A percentile compares a stretch with the other conserved stretches of the same genome.
phyloP scores from a whole-genome alignment of 345 rosid genomes.

The Salix purpurea region DNA sequence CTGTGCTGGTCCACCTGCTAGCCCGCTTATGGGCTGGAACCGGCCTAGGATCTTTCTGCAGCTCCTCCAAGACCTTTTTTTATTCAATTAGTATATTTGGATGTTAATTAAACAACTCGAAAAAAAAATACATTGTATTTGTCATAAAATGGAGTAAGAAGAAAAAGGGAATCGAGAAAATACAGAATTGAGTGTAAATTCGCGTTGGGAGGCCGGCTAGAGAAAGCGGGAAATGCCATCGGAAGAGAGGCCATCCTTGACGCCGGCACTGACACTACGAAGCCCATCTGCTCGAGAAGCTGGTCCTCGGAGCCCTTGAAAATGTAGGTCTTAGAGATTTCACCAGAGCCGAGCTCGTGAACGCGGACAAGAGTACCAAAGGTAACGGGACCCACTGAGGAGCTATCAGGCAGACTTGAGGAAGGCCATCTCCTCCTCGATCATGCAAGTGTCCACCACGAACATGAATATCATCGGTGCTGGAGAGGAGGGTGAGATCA shows the following conservation, averaged over 20 bases:
- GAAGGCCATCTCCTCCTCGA: slow-evolving; percentile 79
- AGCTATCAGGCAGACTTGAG: slow-evolving; percentile 73
- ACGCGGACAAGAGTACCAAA: slow-evolving; percentile 73
- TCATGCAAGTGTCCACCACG: slow-evolving; percentile 82
- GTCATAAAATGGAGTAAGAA: background rate
- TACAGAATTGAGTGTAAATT: slow-evolving; percentile 74
- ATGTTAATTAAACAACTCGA: background rate
- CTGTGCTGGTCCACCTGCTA: slow-evolving; percentile 77
- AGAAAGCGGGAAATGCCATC: slow-evolving; percentile 86
- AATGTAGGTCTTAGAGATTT: slow-evolving; percentile 66
- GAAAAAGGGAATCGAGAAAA: background rate
- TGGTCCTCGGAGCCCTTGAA: slow-evolving; percentile 80
- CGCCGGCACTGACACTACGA: slow-evolving; percentile 96
- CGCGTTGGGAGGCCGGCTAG: slow-evolving; percentile 79
- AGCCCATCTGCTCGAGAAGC: slow-evolving; percentile 74
- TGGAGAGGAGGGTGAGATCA: too few relatives aligned
- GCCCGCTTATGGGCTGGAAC: slow-evolving; percentile 70
- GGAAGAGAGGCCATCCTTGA: slow-evolving; percentile 77
- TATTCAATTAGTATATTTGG: background rate
- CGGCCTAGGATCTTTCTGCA: slow-evolving; percentile 80
- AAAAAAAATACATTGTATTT: background rate
- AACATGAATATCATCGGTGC: too few relatives aligned
- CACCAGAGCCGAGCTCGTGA: slow-evolving; percentile 78
- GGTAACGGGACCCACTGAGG: slow-evolving; percentile 76
- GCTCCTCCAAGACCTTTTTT: slow-evolving; percentile 72